Conservation (phyloP, 192 early-diverging fungal species). For the Coemansia sp. region DNA sequence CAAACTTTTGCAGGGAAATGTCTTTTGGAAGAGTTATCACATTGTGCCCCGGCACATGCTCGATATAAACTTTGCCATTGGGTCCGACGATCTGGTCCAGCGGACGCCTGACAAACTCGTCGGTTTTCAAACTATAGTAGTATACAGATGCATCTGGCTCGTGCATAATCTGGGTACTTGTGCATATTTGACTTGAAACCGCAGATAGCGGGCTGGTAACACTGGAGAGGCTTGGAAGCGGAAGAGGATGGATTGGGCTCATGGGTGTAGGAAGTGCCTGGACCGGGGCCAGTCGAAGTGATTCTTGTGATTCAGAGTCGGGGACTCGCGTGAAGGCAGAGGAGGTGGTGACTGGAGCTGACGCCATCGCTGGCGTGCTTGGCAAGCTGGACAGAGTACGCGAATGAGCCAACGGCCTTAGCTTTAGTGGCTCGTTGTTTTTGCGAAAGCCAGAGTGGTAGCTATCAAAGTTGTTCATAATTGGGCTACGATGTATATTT, state of each 20-base stretch:
- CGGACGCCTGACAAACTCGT: slow-evolving; percentile 11
- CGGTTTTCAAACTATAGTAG: slow-evolving; percentile 2
- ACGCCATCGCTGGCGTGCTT: not conserved
- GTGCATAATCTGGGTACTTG: not conserved
- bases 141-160: slow-evolving; percentile 3
- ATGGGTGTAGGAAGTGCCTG: not conserved
- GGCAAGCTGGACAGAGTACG: not conserved
- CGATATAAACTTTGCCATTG: slow-evolving; percentile 26
- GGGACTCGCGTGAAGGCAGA: not conserved
- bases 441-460: not conserved
- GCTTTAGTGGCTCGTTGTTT: not conserved
- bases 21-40: slow-evolving; percentile 17
- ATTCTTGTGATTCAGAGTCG: not conserved
- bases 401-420: not conserved
- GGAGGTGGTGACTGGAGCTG: not conserved
- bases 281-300: not conserved
- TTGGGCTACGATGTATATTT: no score
- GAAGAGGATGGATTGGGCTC: slow-evolving; percentile 1
- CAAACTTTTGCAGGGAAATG: not conserved
- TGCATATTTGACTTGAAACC: not conserved
- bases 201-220: not conserved
- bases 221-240: slow-evolving; percentile 1
- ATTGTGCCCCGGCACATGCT: slow-evolving; percentile 28
- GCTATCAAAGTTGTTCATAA: not conserved
- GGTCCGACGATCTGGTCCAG: slow-evolving; percentile 15